These are phyloP conservation scores for Nannochloropsis salina DNA, from an alignment of 108 stramenopile species.

Conservation along the genomic window DNA sequence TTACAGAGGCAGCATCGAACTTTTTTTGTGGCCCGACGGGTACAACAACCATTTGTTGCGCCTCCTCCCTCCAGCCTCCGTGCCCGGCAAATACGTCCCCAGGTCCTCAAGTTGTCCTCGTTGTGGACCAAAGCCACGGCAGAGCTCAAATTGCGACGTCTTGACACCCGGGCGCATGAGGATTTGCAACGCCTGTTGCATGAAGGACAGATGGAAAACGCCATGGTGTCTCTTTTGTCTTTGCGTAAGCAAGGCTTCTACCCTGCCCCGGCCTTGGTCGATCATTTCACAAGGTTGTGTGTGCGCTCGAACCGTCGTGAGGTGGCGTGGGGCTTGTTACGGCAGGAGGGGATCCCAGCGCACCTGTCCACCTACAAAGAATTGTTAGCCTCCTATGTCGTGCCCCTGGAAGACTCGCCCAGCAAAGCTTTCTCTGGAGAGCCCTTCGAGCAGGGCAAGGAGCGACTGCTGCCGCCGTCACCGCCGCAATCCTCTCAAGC, in stretches of 20 bases:
- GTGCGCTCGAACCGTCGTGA: neutral
- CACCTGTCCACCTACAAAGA: neutral
- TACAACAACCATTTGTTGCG: no score
- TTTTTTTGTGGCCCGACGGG: no score
- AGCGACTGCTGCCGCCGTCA: neutral
- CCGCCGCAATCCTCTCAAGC: neutral
- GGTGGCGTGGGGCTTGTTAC: neutral
- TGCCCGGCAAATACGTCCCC: no score
- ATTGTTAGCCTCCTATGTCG: neutral
- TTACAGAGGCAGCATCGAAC: no score
- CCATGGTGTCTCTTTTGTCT: neutral
- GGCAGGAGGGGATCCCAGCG: neutral
- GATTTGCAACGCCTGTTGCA: constrained; percentile 7
- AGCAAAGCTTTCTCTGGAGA: neutral
- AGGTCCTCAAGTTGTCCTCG: neutral
- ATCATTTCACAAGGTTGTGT: neutral
- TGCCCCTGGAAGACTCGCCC: neutral
- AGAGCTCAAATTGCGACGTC: neutral
- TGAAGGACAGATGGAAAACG: neutral
- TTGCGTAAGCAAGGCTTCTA: neutral
- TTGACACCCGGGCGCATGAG: neutral
- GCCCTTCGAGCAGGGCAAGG: neutral
- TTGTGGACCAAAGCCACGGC: neutral
- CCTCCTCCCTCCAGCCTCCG: no score
- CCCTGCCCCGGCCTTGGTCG: neutral